Base-by-base conservation (phyloP, 345 rosid species). In the Hibiscus trionum region DNA sequence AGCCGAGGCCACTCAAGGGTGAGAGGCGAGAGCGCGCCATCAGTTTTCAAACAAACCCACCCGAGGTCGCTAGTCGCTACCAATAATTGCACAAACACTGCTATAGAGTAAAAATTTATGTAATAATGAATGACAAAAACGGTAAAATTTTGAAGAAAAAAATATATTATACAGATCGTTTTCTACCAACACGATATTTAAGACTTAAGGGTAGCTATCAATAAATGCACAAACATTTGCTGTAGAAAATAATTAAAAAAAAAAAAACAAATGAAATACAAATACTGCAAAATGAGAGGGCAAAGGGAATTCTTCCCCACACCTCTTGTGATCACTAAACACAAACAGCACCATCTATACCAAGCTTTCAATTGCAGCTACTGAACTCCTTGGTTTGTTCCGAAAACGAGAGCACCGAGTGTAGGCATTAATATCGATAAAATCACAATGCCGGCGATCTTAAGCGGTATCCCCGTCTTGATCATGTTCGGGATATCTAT, bases 401-500 rank as follows among this genome's bases (percentile, higher is more conserved):
- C 85, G 33, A 90, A 90, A 27, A 91, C 47, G 4, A 44, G 4
- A 44, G 47, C 68, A 91, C 97, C 98, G 33, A 91, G 88, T 1
- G 95, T 83, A 49, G 97, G 97, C 99, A 90, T 95, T 44, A 90
- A 66, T 24, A 90, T 16, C 3, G 95, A 82, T 42, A 94, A 80
- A 0, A 81, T 79, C 17, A 76, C 81, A 0, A 74, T 79, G 42
- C 90, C 88, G 0, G 81, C 80, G 19, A 88, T 73, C 80, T 94
- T 94, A n/a, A 90, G 93, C 2, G 93, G 92, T 44, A 88, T n/a
- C 1, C 98, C 97, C 3, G 83, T 86, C 78, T 86, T 90, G 56
- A 94, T 68, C 97, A 91, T 94, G 70, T 91, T 91, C 0, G 69
- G 66, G 31, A 91, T 87, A 74, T 90, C 88, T 42, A 91, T 86